Conservation (phyloP, 2,329 filamentous ascomycete genomes). For the Penicillium olsonii region DNA sequence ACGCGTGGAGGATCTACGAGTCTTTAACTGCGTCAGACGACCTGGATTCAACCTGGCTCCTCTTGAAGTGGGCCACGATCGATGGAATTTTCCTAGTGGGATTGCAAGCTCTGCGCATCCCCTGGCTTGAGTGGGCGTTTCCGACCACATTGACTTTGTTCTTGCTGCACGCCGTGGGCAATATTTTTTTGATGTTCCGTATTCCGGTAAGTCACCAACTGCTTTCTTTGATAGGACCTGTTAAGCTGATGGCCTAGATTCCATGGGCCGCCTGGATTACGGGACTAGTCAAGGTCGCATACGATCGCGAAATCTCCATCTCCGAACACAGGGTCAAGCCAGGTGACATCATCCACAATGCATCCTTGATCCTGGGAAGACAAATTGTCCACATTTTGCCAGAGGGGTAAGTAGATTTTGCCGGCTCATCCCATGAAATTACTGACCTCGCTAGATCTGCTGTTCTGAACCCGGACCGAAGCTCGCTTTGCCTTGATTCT, state of each 20-base stretch:
- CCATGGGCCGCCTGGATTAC: constrained; percentile 74
- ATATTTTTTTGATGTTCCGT: constrained; percentile 91
- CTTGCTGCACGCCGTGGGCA: constrained; percentile 68
- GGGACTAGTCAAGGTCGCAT: constrained; percentile 75
- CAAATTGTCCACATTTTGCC: constrained; percentile 98
- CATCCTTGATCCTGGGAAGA: constrained; percentile 90
- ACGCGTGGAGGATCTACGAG: constrained; percentile 85
- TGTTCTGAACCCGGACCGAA: constrained; percentile 76
- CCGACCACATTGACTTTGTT: constrained; percentile 71
- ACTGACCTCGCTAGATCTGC: constrained; percentile 64
- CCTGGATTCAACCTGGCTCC: constrained; percentile 82
- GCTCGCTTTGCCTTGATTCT: constrained; percentile 77
- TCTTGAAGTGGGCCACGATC: constrained; percentile 89
- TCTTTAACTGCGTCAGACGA: constrained; percentile 79
- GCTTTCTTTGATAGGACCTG: background rate
- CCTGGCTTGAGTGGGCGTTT: constrained; percentile 92
- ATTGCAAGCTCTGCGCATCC: constrained; percentile 83
- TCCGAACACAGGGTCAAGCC: constrained; percentile 92
- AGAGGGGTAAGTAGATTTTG: constrained; percentile 65
- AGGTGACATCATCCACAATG: constrained; percentile 82
- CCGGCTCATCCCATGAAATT: background rate
- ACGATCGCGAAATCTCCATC: constrained; percentile 88
- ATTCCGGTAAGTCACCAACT: constrained; percentile 62
- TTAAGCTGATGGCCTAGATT: constrained; percentile 50
- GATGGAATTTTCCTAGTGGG: constrained; percentile 87